phyloP scores from a whole-genome alignment of 129 eudicot genomes.

The Tanacetum coccineum region DNA sequence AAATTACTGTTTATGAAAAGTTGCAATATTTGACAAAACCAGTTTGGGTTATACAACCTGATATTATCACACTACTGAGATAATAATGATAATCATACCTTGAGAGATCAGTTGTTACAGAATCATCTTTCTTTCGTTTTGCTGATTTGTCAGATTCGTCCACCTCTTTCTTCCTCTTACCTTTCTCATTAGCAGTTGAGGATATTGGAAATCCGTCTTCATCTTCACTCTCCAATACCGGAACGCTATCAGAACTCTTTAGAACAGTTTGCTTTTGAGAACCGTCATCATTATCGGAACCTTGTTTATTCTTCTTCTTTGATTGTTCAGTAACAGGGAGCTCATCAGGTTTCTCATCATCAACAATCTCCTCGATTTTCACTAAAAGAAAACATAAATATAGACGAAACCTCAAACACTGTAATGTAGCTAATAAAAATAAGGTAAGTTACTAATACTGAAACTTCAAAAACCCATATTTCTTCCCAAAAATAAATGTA shows the following conservation, averaged over 20 bases:
- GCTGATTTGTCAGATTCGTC: constrained; percentile 31
- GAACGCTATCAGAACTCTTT: constrained; percentile 24
- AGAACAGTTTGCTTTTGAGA: constrained; percentile 45
- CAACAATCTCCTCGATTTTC: constrained; percentile 85
- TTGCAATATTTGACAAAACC: neutral
- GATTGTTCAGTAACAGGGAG: constrained; percentile 31
- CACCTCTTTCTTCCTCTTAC: constrained; percentile 36
- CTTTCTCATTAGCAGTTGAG: constrained; percentile 28
- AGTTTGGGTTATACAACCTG: neutral
- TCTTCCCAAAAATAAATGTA: no score
- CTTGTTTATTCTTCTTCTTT: constrained; percentile 45
- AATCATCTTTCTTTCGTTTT: constrained; percentile 66
- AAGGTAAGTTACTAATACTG: no score
- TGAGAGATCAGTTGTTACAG: constrained; percentile 27
- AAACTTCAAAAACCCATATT: no score
- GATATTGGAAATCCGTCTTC: constrained; percentile 90
- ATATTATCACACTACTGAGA: neutral
- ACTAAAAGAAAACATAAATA: constrained; percentile 35
- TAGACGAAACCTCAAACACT: neutral
- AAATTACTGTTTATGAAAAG: no score
- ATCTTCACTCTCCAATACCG: constrained; percentile 76
- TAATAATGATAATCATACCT: constrained; percentile 37
- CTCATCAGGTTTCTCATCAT: constrained; percentile 61
- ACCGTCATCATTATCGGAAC: constrained; percentile 26
- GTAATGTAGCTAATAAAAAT: neutral